phyloP scores from a whole-genome alignment of 129 eudicot genomes.

The Pittosporum tobira region DNA sequence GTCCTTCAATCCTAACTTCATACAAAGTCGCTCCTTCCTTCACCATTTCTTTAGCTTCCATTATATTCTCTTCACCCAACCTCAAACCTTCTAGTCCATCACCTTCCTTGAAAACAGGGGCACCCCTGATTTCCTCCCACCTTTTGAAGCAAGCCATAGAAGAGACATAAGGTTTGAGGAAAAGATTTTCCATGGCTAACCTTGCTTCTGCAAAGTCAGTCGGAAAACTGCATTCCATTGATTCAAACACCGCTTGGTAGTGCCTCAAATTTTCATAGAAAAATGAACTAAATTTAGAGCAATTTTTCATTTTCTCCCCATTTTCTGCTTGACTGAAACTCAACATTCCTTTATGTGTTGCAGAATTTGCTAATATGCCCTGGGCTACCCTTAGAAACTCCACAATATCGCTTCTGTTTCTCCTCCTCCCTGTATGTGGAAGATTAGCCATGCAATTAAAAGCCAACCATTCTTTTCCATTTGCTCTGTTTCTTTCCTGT shows the following conservation, averaged over 20 bases:
- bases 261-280: conserved; percentile 27
- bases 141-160: conserved; percentile 30
- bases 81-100: conserved; percentile 28
- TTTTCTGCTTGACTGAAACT: conserved; percentile 52
- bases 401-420: conserved; percentile 17
- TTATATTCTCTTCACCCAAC: conserved; percentile 33
- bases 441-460: conserved; percentile 50
- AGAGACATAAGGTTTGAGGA: conserved; percentile 42
- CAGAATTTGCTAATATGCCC: conserved; percentile 11
- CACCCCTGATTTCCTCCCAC: conserved; percentile 34
- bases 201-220: conserved; percentile 51
- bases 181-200: conserved; percentile 48
- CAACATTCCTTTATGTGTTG: conserved; percentile 32
- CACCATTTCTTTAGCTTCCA: conserved; percentile 53
- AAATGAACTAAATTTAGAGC: conserved; percentile 19
- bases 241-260: conserved; percentile 42
- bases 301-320: conserved; percentile 9
- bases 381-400: conserved; percentile 40
- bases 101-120: background rate
- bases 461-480: conserved; percentile 33
- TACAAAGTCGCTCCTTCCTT: conserved; percentile 30
- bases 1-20: conserved; percentile 35
- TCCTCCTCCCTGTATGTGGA: conserved; percentile 53
- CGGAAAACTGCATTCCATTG: conserved; percentile 42
- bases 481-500: conserved; percentile 5